phyloP scores from a whole-genome alignment of 352 stramenopile genomes.

The Phytophthora ohioensis region DNA sequence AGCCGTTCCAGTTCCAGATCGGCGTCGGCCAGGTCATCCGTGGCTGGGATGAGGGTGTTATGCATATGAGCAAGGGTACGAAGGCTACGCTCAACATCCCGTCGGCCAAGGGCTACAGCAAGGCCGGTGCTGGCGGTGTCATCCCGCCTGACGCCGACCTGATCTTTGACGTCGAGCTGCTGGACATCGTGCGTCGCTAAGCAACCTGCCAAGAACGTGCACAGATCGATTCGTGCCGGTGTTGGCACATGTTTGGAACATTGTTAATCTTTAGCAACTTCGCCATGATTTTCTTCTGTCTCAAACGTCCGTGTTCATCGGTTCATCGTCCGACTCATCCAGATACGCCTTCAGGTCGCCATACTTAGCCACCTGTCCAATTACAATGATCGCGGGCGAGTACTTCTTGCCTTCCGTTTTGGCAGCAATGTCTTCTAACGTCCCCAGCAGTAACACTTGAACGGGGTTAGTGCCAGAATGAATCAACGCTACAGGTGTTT shows the following conservation, averaged over 20 bases:
- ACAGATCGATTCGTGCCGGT: not conserved
- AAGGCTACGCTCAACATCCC: constrained; percentile 93
- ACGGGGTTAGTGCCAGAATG: constrained; percentile 68
- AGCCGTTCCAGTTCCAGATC: constrained; percentile 87
- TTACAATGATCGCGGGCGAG: constrained; percentile 78
- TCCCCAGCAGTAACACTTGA: constrained; percentile 61
- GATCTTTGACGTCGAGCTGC: constrained; percentile 94
- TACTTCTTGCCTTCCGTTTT: constrained; percentile 64
- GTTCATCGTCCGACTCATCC: constrained; percentile 54
- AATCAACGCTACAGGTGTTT: constrained; percentile 69
- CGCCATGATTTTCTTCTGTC: not conserved
- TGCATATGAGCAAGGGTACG: constrained; percentile 96
- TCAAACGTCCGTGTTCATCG: constrained; percentile 44
- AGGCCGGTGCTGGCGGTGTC: constrained; percentile 75
- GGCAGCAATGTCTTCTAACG: constrained; percentile 56
- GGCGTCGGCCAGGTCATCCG: constrained; percentile 92
- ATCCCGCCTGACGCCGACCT: constrained; percentile 94
- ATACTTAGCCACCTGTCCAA: constrained; percentile 69
- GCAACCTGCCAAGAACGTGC: not conserved
- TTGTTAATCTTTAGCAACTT: constrained; percentile 11
- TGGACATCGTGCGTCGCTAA: constrained; percentile 74
- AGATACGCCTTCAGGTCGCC: constrained; percentile 63
- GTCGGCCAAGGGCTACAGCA: constrained; percentile 94
- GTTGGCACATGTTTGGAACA: constrained; percentile 16
- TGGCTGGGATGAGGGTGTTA: constrained; percentile 96